Conservation (phyloP, 75 land plant species). For the Pseudotsuga menziesii region DNA sequence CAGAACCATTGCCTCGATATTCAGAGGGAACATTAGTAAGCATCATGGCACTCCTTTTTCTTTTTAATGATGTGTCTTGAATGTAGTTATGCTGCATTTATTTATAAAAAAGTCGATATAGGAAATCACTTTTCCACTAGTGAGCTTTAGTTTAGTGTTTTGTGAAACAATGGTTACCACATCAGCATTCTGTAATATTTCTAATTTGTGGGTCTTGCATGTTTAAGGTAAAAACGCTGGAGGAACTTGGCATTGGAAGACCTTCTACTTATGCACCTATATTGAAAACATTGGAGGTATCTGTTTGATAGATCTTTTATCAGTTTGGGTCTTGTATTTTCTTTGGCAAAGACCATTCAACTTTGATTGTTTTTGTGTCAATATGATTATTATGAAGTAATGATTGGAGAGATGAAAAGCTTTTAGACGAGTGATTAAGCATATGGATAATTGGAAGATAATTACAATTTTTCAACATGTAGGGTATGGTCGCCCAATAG, state of each 20-base stretch:
- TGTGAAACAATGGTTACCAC: neutral
- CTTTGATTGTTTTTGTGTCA: no score
- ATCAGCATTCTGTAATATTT: neutral
- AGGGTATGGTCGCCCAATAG: no score
- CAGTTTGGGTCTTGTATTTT: no score
- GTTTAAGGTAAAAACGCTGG: slow-evolving; percentile 71
- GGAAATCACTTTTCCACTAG: neutral
- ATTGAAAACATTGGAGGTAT: slow-evolving; percentile 81
- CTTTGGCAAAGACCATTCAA: no score
- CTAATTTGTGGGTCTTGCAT: slow-evolving; percentile 1
- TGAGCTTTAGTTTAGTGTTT: neutral
- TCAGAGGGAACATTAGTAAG: slow-evolving; percentile 81
- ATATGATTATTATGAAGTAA: no score
- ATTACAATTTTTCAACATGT: no score
- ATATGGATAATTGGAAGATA: no score
- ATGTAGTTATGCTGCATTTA: neutral
- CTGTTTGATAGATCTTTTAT: neutral
- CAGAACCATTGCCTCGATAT: slow-evolving; percentile 83
- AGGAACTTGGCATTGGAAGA: slow-evolving; percentile 98
- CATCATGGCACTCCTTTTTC: neutral
- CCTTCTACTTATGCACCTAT: slow-evolving; percentile 99
- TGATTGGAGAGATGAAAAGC: no score
- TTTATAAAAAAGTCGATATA: neutral
- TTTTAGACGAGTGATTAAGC: no score
- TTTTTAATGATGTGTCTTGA: neutral